Evolutionary conservation across 495 filamentous ascomycete species (phyloP), one percentile per base, ranked within the genome.

Genomic region (Glonium stellatum): DNA sequence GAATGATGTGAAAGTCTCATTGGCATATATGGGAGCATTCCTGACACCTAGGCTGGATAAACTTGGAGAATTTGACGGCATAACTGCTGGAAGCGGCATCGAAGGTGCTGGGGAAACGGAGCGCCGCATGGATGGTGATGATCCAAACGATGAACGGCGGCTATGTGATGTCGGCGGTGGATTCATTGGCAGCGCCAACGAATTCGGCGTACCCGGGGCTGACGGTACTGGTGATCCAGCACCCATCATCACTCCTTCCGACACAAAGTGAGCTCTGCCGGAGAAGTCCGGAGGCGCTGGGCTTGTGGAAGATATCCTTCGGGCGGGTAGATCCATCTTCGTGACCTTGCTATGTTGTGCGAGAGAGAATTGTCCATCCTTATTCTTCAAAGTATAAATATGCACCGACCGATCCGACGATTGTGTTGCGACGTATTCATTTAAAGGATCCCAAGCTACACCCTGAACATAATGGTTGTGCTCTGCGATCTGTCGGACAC

Each of bases 391-490:
- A 13, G 84, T 91, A 74, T 97, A 97, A 63, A 99, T 92, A 73
- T 99, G 93, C 19, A 97, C 92, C 0, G 93, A 96, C 67, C 93
- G 86, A 74, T 99, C 93, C 0, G 93, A 99, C 1, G 93, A 97
- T 71, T 99, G 93, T 21, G 93, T 99, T 21, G 95, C 93, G 48
- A 99, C 88, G 71, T 88, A 99, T 77, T 99, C 93, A 72, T 99
- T 99, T 31, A 96, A 75, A 36, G 93, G 93, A 74, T 99, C 93
- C 93, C 93, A 99, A 1, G 95, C 91, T 18, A 99, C 93, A 37
- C 93, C 93, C 76, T 99, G 93, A 19, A 99, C 93, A 68, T 97
- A 99, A 72, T 99, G 93, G 67, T 92, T 96, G 75, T 99, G 93
- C 70, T 99, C 93, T 44, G 93, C 95, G 63, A 99, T 99, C 70